Conservation (phyloP, 2,329 filamentous ascomycete genomes). For the Venturia carpophila region DNA sequence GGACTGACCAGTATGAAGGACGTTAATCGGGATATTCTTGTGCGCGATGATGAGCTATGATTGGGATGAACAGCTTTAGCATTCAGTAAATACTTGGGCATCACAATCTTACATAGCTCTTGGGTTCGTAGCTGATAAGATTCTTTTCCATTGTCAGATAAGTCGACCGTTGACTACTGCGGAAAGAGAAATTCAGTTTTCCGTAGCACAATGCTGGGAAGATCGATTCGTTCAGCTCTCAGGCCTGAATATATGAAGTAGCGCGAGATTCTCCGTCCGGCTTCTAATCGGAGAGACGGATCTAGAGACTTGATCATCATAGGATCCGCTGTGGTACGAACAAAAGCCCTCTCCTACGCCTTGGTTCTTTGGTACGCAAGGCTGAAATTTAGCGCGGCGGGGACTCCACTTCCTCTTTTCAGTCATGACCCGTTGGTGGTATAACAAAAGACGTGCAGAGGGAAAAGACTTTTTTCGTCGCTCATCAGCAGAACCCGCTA, state of each 20-base stretch:
- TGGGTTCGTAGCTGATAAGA: no score
- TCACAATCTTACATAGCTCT: background rate
- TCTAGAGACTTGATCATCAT: background rate
- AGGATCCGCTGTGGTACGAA: background rate
- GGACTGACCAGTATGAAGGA: conserved; percentile 20
- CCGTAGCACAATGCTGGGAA: no score
- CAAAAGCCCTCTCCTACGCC: background rate
- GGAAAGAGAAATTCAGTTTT: no score
- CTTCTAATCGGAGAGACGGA: background rate
- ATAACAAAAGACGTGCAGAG: background rate
- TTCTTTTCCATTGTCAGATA: no score
- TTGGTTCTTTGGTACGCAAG: background rate
- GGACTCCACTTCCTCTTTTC: background rate
- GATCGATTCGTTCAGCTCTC: no score
- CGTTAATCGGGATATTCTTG: conserved; percentile 19
- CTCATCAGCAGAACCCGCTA: no score
- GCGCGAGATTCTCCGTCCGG: no score
- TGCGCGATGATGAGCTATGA: conserved; percentile 19
- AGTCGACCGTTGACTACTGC: no score
- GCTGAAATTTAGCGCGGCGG: background rate
- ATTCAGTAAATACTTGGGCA: background rate
- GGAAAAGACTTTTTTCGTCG: no score
- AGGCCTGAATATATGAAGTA: no score
- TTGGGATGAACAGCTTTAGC: background rate
- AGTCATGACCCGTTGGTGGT: background rate